phyloP scores from a whole-genome alignment of 805 yeast genomes.

The Tetrapisispora taiwanensis region DNA sequence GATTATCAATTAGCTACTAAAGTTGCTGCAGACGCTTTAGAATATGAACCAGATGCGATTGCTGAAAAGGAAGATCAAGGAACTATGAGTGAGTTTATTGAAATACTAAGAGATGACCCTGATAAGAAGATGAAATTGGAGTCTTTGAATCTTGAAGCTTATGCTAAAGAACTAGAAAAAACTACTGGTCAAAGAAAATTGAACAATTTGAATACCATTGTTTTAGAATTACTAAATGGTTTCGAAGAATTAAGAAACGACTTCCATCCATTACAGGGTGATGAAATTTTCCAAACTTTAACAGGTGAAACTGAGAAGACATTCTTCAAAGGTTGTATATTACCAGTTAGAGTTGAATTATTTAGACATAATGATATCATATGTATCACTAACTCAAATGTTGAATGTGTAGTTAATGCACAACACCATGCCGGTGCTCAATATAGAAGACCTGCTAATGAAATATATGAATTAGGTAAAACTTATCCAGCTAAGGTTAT shows the following conservation, averaged over 20 bases:
- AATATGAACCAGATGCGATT: slow-evolving; percentile 87
- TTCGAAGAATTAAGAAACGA: slow-evolving; percentile 77
- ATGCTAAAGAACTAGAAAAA: slow-evolving; percentile 78
- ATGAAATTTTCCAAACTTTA: slow-evolving; percentile 76
- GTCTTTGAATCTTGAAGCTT: slow-evolving; percentile 80
- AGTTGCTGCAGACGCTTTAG: slow-evolving; percentile 97
- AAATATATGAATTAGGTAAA: slow-evolving; percentile 51
- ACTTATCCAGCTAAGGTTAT: slow-evolving; percentile 77
- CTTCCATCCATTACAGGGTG: slow-evolving; percentile 51
- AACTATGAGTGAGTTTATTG: slow-evolving; percentile 30
- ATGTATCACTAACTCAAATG: slow-evolving; percentile 46
- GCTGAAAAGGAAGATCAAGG: slow-evolving; percentile 43
- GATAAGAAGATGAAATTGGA: slow-evolving; percentile 78
- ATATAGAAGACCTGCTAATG: slow-evolving; percentile 37
- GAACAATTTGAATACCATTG: slow-evolving; percentile 28
- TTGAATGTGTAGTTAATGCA: slow-evolving; percentile 50
- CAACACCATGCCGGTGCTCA: slow-evolving; percentile 37
- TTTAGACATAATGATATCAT: slow-evolving; percentile 33
- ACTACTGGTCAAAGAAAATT: slow-evolving; percentile 30
- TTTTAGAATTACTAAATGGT: slow-evolving; percentile 70
- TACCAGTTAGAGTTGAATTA: slow-evolving; percentile 62
- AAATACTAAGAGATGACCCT: slow-evolving; percentile 47
- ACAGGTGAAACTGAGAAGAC: slow-evolving; percentile 76
- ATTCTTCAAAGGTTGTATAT: slow-evolving; percentile 56
- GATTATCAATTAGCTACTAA: slow-evolving; percentile 93